phyloP scores from a whole-genome alignment of 805 yeast genomes.

The Candida bentonensis region DNA sequence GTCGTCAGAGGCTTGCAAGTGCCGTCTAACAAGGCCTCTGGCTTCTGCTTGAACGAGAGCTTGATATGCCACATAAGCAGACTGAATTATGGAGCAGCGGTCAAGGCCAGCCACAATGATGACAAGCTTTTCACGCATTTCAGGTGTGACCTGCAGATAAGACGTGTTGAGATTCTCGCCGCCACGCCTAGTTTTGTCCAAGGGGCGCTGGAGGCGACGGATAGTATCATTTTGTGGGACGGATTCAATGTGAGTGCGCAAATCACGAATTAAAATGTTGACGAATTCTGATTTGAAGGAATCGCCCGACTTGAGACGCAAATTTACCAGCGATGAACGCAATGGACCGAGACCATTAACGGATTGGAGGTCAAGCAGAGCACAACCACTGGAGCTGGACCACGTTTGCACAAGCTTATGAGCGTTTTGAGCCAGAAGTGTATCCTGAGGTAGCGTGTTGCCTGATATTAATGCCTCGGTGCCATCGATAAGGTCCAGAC shows the following conservation, averaged over 20 bases:
- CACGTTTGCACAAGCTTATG: not conserved
- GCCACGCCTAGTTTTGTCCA: constrained; percentile 8
- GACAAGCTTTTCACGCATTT: constrained; percentile 30
- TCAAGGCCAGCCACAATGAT: constrained; percentile 41
- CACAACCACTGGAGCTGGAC: constrained; percentile 11
- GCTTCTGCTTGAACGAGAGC: constrained; percentile 57
- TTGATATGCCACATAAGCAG: constrained; percentile 52
- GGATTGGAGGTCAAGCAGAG: constrained; percentile 27
- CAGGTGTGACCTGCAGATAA: constrained; percentile 26
- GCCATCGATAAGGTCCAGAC: constrained; percentile 44
- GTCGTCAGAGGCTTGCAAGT: constrained; percentile 35
- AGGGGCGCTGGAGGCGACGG: constrained; percentile 28
- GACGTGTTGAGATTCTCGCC: constrained; percentile 19
- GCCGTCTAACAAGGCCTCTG: constrained; percentile 52
- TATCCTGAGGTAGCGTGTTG: not conserved
- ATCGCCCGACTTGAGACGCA: constrained; percentile 54
- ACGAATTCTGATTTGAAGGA: constrained; percentile 49
- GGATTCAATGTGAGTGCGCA: constrained; percentile 41
- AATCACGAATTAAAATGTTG: constrained; percentile 42
- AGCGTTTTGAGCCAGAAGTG: not conserved
- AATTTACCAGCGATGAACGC: constrained; percentile 36
- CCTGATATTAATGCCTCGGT: constrained; percentile 36
- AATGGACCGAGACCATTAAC: constrained; percentile 39
- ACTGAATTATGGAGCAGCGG: constrained; percentile 44
- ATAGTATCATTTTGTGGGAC: constrained; percentile 37